Evolutionary conservation across 2,329 filamentous ascomycete genomes (phyloP), one percentile per base, ranked within the genome.

Genomic region (Exserohilum turcica): DNA sequence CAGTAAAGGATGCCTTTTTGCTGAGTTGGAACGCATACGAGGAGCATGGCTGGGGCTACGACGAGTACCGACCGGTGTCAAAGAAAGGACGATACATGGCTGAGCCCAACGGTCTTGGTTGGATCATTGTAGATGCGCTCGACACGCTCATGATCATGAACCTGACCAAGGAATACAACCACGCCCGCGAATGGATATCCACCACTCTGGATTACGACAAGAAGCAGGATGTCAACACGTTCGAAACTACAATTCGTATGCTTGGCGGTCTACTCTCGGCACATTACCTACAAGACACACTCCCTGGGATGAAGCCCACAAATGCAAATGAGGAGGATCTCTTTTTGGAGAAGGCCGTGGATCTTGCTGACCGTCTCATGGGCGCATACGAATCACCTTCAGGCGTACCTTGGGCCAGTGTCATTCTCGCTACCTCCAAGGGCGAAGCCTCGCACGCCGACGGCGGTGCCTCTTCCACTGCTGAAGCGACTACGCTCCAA

Each of bases 71-170:
- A 65, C 94, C 94, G 1, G 77, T 93, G 24, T 86, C 89, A 5
- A 94, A 94, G 72, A 85, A 78, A 15, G 90, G 91, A 43, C 82
- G 81, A 45, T 86, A 94, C 66, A 97, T 99, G 93, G 87, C 91
- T 6, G 83, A 74, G 42, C 71, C 88, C 3, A 86, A 91, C 57
- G 94, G 93, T 21, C 82, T 99, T 76, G 94, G 94, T 27, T 99
- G 95, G 94, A 97, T 97, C 68, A 97, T 99, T 57, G 88, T 99
- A 52, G 94, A 99, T 77, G 87, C 93, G 10, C 80, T 99, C 59
- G 94, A 99, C 75, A 99, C 94, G 0, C 84, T 97, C 82, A 99
- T 99, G 79, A 81, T 99, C 56, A 99, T 99, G 94, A 97, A 97
- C 74, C 81, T 96, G 60, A 97, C 93, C 12, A 89, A 86, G 28